phyloP scores from a whole-genome alignment of 169 alveolate genomes.

The Plasmodium gallinaceum region DNA sequence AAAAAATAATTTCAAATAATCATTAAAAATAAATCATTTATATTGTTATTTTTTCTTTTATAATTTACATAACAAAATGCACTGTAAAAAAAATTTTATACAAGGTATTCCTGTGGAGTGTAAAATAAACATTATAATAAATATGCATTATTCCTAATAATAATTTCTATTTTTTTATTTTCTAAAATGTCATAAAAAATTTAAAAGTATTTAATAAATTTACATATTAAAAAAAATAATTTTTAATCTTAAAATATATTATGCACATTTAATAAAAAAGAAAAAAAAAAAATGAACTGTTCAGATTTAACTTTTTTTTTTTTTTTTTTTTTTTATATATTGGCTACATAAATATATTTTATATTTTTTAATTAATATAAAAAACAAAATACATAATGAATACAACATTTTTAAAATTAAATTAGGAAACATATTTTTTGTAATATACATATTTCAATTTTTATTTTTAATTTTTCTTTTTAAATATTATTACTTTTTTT shows the following conservation, averaged over 20 bases:
- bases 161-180: no score
- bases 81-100: no score
- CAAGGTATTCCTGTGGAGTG: no score
- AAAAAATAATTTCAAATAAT: no score
- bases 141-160: no score
- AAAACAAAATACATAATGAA: neutral
- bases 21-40: no score
- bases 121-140: no score
- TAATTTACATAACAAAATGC: no score
- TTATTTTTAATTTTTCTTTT: neutral
- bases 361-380: neutral
- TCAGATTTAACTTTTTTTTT: slow-evolving; percentile 3
- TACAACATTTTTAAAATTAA: neutral
- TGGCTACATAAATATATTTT: neutral
- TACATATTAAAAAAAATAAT: neutral
- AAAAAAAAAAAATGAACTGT: slow-evolving; percentile 5
- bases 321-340: neutral
- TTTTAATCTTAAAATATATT: neutral
- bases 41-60: no score
- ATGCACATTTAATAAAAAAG: neutral
- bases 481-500: neutral
- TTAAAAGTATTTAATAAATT: no score
- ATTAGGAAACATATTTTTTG: neutral
- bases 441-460: neutral
- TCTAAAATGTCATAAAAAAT: no score